Conservation (phyloP, 2,329 filamentous ascomycete genomes). For the Seiridium cupressi region DNA sequence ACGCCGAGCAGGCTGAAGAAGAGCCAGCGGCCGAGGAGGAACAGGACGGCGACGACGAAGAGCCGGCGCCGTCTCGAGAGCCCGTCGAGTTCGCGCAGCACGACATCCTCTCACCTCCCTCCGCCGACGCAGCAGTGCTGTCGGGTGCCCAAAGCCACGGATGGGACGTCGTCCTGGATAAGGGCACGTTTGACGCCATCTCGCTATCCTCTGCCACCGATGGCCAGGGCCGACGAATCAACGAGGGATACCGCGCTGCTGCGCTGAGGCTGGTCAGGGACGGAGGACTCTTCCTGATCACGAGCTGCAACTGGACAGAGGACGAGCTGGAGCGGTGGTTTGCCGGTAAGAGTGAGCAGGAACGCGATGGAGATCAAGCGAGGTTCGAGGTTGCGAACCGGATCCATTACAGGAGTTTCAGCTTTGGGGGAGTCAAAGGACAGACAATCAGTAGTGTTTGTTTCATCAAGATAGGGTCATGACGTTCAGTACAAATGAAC, state of each 20-base stretch:
- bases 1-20: slow-evolving; percentile 11
- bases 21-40: slow-evolving; percentile 24
- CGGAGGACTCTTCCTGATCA: slow-evolving; percentile 77
- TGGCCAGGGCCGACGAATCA: slow-evolving; percentile 56
- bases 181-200: slow-evolving; percentile 96
- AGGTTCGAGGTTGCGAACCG: slow-evolving; percentile 61
- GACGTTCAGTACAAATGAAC: neutral
- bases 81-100: slow-evolving; percentile 35
- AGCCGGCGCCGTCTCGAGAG: slow-evolving; percentile 18
- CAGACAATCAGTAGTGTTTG: slow-evolving; percentile 87
- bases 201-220: slow-evolving; percentile 64
- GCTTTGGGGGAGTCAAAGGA: slow-evolving; percentile 84
- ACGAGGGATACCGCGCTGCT: slow-evolving; percentile 71
- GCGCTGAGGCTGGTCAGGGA: slow-evolving; percentile 67
- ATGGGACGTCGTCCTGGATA: slow-evolving; percentile 94
- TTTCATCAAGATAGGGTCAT: slow-evolving; percentile 55
- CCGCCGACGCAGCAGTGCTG: slow-evolving; percentile 14
- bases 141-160: slow-evolving; percentile 34
- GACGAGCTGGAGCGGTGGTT: slow-evolving; percentile 83
- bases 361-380: slow-evolving; percentile 12
- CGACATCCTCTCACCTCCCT: slow-evolving; percentile 56
- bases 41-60: slow-evolving; percentile 11
- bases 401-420: slow-evolving; percentile 82
- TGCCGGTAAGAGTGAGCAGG: slow-evolving; percentile 36
- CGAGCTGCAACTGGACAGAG: slow-evolving; percentile 98